Base-by-base conservation (phyloP, 768 basidiomycete genomes). In the Mycena epipterygia region DNA sequence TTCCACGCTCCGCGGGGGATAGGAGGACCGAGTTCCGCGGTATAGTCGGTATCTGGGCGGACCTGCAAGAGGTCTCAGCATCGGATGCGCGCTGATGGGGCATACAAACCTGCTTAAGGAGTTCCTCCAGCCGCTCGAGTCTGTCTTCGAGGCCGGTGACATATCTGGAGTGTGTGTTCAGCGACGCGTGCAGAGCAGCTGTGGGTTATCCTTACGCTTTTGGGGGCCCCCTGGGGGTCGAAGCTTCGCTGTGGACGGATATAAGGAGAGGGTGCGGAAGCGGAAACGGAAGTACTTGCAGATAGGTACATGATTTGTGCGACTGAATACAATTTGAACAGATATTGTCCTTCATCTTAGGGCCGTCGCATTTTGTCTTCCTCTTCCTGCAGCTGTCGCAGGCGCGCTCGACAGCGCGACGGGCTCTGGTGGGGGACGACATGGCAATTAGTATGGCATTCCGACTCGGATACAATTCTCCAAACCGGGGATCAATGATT, bases 1-100 rank as follows among this genome's bases (percentile, higher is more conserved):
- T 82, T 92, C 92, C 92, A 93, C 6, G 91, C 91, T 72, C 86
- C 91, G 41, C 91, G 88, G 52, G 88, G 39, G 12, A 93, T 80
- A 2, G 87, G 87, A 9, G 90, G 88, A 0, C 92, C 92, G 53
- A 94, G 82, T 70, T 91, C 88, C 25, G 84, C 79, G 37, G 88
- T 85, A 76, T 92, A 90, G 76, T 93, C 90, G 51, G 80, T 76
- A 69, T 88, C 87, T 33, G 92, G 93, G 32, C 84, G 85, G 72
- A 93, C 82, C 92, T 93, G 74, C n/a, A n/a, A 51, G 53, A 30
- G n/a, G 55, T 49, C 49, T 63, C 48, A 29, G 9, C 23, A 39
- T 39, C 11, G 23, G 56, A 39, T 32, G 48, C 19, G 37, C 51
- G 42, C n/a, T 9, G 62, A 17, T 19, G 51, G 30, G 44, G 39